Evolutionary conservation across 2,329 filamentous ascomycete species (phyloP).

Genomic region (Colletotrichum siamense): DNA sequence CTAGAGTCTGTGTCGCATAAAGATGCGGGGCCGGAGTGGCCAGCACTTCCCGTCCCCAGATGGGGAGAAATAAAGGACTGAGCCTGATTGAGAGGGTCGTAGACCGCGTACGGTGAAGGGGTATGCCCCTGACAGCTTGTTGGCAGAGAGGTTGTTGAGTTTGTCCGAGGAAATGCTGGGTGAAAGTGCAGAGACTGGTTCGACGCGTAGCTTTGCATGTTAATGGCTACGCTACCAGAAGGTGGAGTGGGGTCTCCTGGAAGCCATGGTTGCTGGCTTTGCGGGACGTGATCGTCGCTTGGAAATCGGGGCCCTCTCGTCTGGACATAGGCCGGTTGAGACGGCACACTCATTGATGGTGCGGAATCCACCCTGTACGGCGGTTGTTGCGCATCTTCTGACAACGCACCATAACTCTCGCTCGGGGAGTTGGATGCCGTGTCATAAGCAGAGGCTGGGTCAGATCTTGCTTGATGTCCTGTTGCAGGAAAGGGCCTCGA

Average conservation of each 20-base stretch:
- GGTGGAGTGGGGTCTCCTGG: background rate
- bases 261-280: background rate
- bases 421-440: background rate
- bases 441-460: background rate
- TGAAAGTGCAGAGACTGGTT: constrained; percentile 1
- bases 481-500: background rate
- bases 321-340: background rate
- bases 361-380: background rate
- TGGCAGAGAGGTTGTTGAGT: background rate
- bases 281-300: background rate
- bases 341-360: background rate
- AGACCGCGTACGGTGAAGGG: background rate
- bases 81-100: background rate
- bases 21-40: background rate
- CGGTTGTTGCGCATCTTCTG: background rate
- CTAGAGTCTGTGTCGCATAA: background rate
- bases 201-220: background rate
- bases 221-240: background rate
- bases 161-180: background rate
- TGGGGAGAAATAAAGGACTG: background rate
- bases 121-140: background rate
- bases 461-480: background rate
- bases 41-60: background rate
- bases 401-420: background rate
- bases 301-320: background rate